Evolutionary conservation across 371 early-diverging fungal genomes (phyloP), one percentile per base, ranked within the genome.

Genomic region (Lichtheimia ornata): DNA sequence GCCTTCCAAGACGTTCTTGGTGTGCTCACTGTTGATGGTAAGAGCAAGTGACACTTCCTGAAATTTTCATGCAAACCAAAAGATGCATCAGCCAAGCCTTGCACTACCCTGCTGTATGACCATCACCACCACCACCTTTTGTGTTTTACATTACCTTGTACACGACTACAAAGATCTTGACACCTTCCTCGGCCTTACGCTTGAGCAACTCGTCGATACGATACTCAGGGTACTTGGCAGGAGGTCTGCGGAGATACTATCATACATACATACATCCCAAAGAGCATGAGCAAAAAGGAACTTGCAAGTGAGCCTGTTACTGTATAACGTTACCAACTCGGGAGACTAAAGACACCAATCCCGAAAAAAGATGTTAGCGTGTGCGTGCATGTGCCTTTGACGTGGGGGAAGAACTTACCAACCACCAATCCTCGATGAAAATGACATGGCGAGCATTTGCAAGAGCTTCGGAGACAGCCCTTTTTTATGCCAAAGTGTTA

Each of bases 371-470:
- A 22, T 41, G 24, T 53, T 44, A 49, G 59, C 41, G 52, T 17
- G 51, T n/a, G 9, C 14, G 20, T 20, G 41, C 22, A 28, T 14
- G 41, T 27, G 20, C 17, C 17, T 11, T 22, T 7, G 17, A 18
- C n/a, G 28, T 40, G 3, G 17, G n/a, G n/a, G n/a, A n/a, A 13
- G 18, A 7, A 64, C 67, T 74, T 77, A 86, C 87, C 79, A 94
- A 75, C 93, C 96, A 96, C 97, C 97, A 97, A 72, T 93, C 97
- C 28, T 83, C 85, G 64, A 96, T 94, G 66, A 88, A 95, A 50
- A 96, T 89, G 52, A 78, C 81, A 49, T 84, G 80, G 49, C 82
- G 83, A 22, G 96, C 95, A 43, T 77, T 76, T 57, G 84, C 78
- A 64, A 96, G 79, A 27, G 92, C 90, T 60, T 92, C 91, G 2